Percentiles rank a stretch among this genome's conserved stretches.
These are phyloP conservation scores for Rosa lucieae DNA, from an alignment of 306 rosid genomes.

Conservation along the genomic window DNA sequence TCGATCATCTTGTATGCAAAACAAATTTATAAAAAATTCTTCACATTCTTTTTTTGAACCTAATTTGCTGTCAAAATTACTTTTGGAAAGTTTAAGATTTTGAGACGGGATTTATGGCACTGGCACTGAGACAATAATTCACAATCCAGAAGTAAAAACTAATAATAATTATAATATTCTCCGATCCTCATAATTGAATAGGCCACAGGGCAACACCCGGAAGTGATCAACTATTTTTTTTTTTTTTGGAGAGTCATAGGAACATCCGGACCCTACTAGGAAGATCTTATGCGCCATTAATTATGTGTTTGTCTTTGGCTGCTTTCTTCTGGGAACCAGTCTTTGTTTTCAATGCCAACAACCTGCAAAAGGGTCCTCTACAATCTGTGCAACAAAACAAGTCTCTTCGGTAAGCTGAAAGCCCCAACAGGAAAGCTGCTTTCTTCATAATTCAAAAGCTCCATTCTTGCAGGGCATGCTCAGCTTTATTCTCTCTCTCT, in stretches of 20 bases:
- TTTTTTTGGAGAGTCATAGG: not conserved
- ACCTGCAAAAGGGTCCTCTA: not conserved
- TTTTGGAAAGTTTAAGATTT: not conserved
- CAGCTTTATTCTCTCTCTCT: not conserved
- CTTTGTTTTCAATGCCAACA: slow-evolving; percentile 13
- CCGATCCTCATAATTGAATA: not conserved
- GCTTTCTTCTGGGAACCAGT: slow-evolving; percentile 21
- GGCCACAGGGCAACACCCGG: not conserved
- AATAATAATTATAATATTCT: not conserved
- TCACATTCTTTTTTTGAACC: not conserved
- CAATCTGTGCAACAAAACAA: slow-evolving; percentile 13
- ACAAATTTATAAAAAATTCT: no score
- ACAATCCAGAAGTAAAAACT: not conserved
- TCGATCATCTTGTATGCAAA: no score
- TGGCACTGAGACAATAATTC: not conserved
- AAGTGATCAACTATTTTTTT: slow-evolving; percentile 1
- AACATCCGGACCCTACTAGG: slow-evolving; percentile 32
- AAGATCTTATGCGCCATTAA: slow-evolving; percentile 6
- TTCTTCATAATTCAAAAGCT: slow-evolving; percentile 11
- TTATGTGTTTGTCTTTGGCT: slow-evolving; percentile 16
- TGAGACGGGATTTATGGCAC: not conserved
- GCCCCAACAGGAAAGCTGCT: not conserved
- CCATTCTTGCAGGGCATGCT: slow-evolving; percentile 18
- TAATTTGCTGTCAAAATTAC: not conserved
- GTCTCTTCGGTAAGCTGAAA: slow-evolving; percentile 32